Percentiles rank a stretch among this genome's conserved stretches.
These are phyloP conservation scores for Phytophthora idaei DNA, from an alignment of 352 stramenopile genomes.

Conservation along the genomic window DNA sequence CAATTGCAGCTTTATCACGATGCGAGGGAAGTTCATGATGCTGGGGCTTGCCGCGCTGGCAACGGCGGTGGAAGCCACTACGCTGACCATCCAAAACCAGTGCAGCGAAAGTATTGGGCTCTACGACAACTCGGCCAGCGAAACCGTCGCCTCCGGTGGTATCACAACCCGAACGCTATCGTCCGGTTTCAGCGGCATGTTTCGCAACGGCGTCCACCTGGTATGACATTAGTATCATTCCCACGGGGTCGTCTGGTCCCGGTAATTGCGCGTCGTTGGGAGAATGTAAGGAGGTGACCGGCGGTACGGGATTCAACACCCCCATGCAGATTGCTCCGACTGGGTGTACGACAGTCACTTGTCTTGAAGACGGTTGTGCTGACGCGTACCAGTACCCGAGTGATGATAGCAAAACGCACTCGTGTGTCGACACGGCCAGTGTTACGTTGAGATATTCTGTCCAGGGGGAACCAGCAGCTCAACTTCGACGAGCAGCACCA, in stretches of 20 bases:
- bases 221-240: conserved; percentile 66
- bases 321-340: conserved; percentile 53
- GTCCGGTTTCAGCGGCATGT: conserved; percentile 54
- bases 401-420: conserved; percentile 60
- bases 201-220: conserved; percentile 50
- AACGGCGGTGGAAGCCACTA: conserved; percentile 23
- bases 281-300: conserved; percentile 48
- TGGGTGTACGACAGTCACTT: conserved; percentile 51
- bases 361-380: conserved; percentile 42
- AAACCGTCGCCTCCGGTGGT: conserved; percentile 42
- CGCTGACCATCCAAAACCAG: conserved; percentile 54
- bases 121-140: conserved; percentile 59
- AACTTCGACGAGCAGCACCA: background rate
- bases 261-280: conserved; percentile 42
- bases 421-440: conserved; percentile 40
- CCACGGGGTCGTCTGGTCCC: conserved; percentile 37
- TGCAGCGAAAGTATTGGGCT: conserved; percentile 47
- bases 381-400: conserved; percentile 67
- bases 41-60: conserved; percentile 15
- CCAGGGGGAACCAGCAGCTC: conserved; percentile 35
- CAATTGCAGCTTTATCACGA: background rate
- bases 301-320: conserved; percentile 60
- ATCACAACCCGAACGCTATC: conserved; percentile 42
- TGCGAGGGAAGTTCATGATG: conserved; percentile 20
- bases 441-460: conserved; percentile 63